Conservation (phyloP, 129 eudicot genomes). For the Pseudognaphalium luteoalbum region DNA sequence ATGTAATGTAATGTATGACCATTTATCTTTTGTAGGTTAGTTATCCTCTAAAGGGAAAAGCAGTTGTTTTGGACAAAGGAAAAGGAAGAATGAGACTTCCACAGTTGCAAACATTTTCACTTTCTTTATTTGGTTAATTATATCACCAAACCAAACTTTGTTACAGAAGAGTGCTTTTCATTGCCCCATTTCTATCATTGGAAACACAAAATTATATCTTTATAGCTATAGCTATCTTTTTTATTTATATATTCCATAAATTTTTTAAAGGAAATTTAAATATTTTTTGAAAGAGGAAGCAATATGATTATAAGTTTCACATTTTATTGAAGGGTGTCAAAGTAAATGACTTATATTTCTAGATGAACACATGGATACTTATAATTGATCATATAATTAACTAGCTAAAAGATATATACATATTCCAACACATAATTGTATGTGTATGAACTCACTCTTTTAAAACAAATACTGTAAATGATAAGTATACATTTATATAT, state of each 20-base stretch:
- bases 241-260: not conserved
- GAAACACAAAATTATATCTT: not conserved
- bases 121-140: conserved; percentile 37
- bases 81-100: conserved; percentile 32
- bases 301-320: no score
- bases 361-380: no score
- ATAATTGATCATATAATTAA: no score
- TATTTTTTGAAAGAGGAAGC: no score
- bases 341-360: no score
- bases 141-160: conserved; percentile 20
- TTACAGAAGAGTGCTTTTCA: conserved; percentile 17
- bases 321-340: no score
- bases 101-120: conserved; percentile 30
- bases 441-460: no score
- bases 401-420: no score
- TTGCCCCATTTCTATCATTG: conserved; percentile 8
- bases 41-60: conserved; percentile 30
- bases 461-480: no score
- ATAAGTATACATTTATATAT: no score
- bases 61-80: conserved; percentile 25
- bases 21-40: conserved; percentile 11
- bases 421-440: no score
- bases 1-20: not conserved
- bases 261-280: not conserved
- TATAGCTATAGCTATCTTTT: not conserved